Conservation (phyloP, 257 asterid species). For the Gynochthodes officinalis region DNA sequence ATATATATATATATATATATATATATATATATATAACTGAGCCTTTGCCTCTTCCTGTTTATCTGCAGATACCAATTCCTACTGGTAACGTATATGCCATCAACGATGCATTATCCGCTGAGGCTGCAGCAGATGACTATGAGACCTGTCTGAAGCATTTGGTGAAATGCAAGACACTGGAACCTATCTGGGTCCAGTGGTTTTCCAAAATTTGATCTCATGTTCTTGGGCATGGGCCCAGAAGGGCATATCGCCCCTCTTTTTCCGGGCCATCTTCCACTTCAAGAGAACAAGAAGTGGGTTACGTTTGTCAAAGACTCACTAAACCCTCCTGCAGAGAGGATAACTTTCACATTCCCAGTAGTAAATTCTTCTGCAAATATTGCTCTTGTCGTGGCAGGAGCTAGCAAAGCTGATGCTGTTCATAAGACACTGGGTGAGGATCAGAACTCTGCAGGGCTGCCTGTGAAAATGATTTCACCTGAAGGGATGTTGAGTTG, state of each 20-base stretch:
- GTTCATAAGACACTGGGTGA: conserved; percentile 51
- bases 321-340: conserved; percentile 89
- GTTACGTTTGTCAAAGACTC: conserved; percentile 80
- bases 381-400: conserved; percentile 75
- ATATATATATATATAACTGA: no score
- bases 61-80: conserved; percentile 74
- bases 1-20: no score
- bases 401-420: conserved; percentile 67
- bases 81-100: conserved; percentile 73
- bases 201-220: conserved; percentile 81
- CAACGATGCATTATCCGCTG: conserved; percentile 80
- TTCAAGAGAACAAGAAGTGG: conserved; percentile 74
- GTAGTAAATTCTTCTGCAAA: conserved; percentile 76
- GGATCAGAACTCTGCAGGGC: conserved; percentile 42
- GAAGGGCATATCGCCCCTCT: conserved; percentile 94
- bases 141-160: conserved; percentile 76
- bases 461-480: conserved; percentile 74
- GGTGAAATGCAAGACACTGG: conserved; percentile 45
- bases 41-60: conserved; percentile 3
- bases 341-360: conserved; percentile 89
- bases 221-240: conserved; percentile 96
- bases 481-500: conserved; percentile 79
- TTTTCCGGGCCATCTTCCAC: conserved; percentile 80
- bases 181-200: conserved; percentile 45
- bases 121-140: conserved; percentile 92